phyloP scores from a whole-genome alignment of 495 filamentous ascomycete genomes.

The Hypoxylon cercidicola region DNA sequence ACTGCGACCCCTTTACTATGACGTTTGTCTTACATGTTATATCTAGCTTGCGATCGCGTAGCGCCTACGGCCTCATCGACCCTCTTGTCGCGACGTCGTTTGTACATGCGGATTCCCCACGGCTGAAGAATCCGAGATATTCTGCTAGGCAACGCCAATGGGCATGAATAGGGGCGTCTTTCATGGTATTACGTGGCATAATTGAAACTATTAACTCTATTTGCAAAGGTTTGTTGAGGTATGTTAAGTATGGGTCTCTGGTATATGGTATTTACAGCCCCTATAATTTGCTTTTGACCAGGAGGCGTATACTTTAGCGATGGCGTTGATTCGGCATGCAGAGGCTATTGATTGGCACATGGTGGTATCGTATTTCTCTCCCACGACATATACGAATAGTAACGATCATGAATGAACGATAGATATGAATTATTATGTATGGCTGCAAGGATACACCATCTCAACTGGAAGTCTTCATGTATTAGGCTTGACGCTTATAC shows the following conservation, averaged over 20 bases:
- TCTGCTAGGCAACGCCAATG: constrained; percentile 23
- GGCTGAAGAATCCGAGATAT: constrained; percentile 25
- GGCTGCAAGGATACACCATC: background rate
- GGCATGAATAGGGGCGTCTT: constrained; percentile 9
- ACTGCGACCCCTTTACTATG: background rate
- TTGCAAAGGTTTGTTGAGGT: constrained; percentile 3
- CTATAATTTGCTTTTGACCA: too few species aligned
- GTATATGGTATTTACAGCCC: too few species aligned
- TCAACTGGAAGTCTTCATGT: too few species aligned
- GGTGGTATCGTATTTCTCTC: background rate
- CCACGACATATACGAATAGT: background rate
- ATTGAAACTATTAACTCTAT: constrained; percentile 11
- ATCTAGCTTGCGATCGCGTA: constrained; percentile 34
- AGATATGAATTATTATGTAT: background rate
- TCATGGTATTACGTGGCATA: background rate
- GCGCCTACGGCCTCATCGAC: constrained; percentile 28
- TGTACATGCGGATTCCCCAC: constrained; percentile 11
- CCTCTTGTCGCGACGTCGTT: constrained; percentile 31
- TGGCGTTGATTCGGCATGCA: too few species aligned
- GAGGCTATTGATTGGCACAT: too few species aligned
- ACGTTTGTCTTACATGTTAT: constrained; percentile 6
- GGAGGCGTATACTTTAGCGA: too few species aligned
- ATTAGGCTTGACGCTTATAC: background rate
- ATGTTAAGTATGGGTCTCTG: too few species aligned
- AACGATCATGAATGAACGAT: background rate